Base-by-base conservation (phyloP, 495 filamentous ascomycete genomes). In the Schizothecium vesticola region DNA sequence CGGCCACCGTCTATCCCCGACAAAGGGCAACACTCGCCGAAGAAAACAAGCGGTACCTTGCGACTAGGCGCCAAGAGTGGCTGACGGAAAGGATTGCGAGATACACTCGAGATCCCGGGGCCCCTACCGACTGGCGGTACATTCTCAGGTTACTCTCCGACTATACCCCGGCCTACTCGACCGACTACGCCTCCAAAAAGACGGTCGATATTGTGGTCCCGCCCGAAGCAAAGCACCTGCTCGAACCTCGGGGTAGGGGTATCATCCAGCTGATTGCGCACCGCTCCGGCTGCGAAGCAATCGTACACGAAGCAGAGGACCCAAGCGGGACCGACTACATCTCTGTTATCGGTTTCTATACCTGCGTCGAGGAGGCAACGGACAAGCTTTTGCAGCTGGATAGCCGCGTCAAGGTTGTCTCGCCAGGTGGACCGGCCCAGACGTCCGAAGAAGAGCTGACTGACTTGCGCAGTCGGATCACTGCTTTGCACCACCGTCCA, bases 81-180 rank as follows among this genome's bases (percentile, higher is more conserved):
- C 33, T 43, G 33, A 16, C 13, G 33, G 3, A 13, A 19, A 16
- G 33, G 33, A 43, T 13, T 16, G 33, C 33, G 33, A 43, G 13
- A 19, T 16, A 19, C 13, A 43, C 13, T 68, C 55, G 22, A 28
- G 1, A 66, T 13, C 29, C 43, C n/a, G 33, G 21, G 25, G 22
- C 28, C 10, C 69, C 43, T 3, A 29, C 62, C 55, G 75, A 78
- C 67, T 78, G 76, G 76, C 75, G 76, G 21, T 16, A 24, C 51
- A 67, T 71, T 25, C 72, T 78, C 43, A 57, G 65, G 28, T 36
- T 62, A 21, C 72, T 78, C 26, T 56, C 56, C n/a, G 56, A 67
- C 2, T 66, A 25, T 57, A 77, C 71, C 0, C 75, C 73, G n/a
- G 61, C n/a, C 12, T 21, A 57, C 36, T 59, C 61, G 10, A 25